phyloP scores from a whole-genome alignment of 352 stramenopile genomes.

The Plasmopara halstedii region DNA sequence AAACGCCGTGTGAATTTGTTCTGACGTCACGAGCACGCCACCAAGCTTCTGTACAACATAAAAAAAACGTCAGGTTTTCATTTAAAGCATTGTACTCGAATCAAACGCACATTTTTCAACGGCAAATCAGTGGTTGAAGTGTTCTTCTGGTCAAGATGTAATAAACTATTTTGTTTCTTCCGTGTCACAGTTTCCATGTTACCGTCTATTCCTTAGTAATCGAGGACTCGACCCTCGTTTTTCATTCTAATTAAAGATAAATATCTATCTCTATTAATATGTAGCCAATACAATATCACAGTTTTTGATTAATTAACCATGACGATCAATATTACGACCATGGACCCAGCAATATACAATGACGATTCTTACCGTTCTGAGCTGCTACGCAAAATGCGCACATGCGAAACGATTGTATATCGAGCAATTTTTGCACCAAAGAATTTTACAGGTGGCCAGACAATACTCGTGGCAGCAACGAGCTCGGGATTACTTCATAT shows the following conservation, averaged over 20 bases:
- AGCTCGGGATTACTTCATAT: constrained; percentile 55
- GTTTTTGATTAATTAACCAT: constrained; percentile 1
- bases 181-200: too few relatives aligned
- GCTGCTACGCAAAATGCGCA: constrained; percentile 48
- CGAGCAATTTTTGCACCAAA: constrained; percentile 43
- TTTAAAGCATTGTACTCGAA: background rate
- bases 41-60: constrained; percentile 44
- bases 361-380: constrained; percentile 36
- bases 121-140: constrained; percentile 2
- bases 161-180: too few relatives aligned
- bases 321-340: constrained; percentile 6
- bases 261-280: too few relatives aligned
- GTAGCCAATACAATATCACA: constrained; percentile 7
- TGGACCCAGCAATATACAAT: constrained; percentile 57
- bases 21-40: constrained; percentile 72
- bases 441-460: constrained; percentile 18
- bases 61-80: background rate
- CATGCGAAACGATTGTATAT: constrained; percentile 46
- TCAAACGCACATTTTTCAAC: constrained; percentile 14
- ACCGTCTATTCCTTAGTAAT: too few relatives aligned
- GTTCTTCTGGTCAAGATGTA: background rate
- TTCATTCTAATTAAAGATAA: too few relatives aligned
- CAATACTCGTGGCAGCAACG: constrained; percentile 53
- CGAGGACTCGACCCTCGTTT: too few relatives aligned
- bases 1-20: constrained; percentile 83